Conservation (phyloP, 257 asterid genomes). For the Solanum bukasovii region DNA sequence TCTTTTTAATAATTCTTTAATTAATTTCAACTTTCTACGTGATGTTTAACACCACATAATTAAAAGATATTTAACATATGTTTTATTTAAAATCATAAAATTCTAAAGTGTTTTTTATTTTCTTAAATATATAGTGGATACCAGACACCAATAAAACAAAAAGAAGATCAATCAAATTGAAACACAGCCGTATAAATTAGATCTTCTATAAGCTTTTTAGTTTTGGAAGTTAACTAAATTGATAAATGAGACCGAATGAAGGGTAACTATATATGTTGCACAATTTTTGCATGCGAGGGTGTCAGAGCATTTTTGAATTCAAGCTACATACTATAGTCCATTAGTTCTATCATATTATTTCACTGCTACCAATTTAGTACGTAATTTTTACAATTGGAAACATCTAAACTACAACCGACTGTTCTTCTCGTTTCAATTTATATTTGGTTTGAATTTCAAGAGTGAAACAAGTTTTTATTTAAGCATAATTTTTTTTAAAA, state of each 20-base stretch:
- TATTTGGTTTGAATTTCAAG: background rate
- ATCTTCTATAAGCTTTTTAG: background rate
- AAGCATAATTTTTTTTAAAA: no score
- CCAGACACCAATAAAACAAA: no score
- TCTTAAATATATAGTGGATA: no score
- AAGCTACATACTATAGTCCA: background rate
- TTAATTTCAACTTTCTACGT: no score
- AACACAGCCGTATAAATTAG: no score
- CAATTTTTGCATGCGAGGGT: background rate
- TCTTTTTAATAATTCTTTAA: no score
- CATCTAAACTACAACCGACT: background rate
- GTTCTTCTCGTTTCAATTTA: no score
- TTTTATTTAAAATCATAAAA: no score
- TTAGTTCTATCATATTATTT: background rate
- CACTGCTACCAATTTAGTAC: background rate
- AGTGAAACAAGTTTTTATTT: no score
- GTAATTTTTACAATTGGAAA: background rate
- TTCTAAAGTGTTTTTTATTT: rapidly evolving
- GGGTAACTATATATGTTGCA: background rate
- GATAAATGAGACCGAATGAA: background rate
- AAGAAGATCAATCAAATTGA: no score
- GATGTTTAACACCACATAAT: no score
- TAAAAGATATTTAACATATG: no score
- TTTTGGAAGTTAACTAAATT: background rate
- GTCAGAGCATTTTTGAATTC: background rate